These are phyloP conservation scores for Lepiota brunneoincarnata DNA, from an alignment of 768 basidiomycete genomes.

Conservation along the genomic window DNA sequence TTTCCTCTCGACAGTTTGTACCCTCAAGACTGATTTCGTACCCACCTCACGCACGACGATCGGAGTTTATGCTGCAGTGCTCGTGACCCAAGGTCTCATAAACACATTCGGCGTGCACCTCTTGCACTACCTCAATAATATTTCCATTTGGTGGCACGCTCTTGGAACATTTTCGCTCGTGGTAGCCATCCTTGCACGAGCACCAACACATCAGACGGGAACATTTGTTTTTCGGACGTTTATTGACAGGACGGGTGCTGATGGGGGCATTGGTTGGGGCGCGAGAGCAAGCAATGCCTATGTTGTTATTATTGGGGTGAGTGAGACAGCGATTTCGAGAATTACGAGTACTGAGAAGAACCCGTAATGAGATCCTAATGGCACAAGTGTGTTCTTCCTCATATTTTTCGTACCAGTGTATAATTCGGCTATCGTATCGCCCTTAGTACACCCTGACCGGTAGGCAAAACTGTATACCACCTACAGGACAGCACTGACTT, in stretches of 20 bases:
- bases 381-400: slow-evolving; percentile 43
- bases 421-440: background rate
- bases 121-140: slow-evolving; percentile 65
- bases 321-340: slow-evolving; percentile 8
- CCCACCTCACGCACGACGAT: slow-evolving; percentile 59
- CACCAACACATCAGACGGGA: slow-evolving; percentile 66
- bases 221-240: slow-evolving; percentile 71
- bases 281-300: slow-evolving; percentile 66
- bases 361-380: slow-evolving; percentile 49
- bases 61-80: slow-evolving; percentile 65
- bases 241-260: slow-evolving; percentile 61
- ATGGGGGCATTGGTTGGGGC: slow-evolving; percentile 54
- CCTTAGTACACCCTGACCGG: slow-evolving; percentile 65
- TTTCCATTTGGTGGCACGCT: slow-evolving; percentile 75
- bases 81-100: slow-evolving; percentile 65
- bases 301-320: slow-evolving; percentile 63
- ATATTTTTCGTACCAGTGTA: background rate
- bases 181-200: slow-evolving; percentile 68
- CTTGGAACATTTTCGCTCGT: slow-evolving; percentile 65
- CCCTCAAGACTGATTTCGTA: slow-evolving; percentile 56
- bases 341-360: background rate
- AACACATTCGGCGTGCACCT: slow-evolving; percentile 74
- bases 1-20: slow-evolving; percentile 64
- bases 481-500: background rate
- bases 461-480: slow-evolving; percentile 20